phyloP scores from a whole-genome alignment of 202 grass and related monocot species.

The Alloteropsis angusta region DNA sequence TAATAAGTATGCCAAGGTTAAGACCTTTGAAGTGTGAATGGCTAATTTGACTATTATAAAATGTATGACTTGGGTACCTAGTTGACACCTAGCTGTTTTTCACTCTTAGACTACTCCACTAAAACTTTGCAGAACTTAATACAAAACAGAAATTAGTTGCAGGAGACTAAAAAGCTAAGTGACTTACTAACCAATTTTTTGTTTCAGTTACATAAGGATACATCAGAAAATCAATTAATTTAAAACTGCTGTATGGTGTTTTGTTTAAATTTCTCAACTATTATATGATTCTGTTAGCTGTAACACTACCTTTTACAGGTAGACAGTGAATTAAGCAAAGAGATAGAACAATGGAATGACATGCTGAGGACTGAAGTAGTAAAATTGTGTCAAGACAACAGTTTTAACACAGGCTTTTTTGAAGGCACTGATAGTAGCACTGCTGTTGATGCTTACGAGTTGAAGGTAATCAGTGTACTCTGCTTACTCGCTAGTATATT shows the following conservation, averaged over 20 bases:
- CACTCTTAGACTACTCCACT: neutral
- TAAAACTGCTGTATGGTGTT: neutral
- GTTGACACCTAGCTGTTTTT: neutral
- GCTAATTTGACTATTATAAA: neutral
- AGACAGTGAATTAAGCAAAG: constrained; percentile 79
- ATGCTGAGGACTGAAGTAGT: constrained; percentile 74
- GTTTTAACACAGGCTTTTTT: constrained; percentile 90
- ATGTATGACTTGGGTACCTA: neutral
- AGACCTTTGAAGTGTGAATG: constrained; percentile 10
- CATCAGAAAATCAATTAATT: neutral
- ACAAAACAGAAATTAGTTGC: neutral
- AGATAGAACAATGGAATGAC: constrained; percentile 92
- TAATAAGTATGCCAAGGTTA: constrained; percentile 89
- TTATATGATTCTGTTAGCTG: neutral
- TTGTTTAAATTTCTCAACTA: neutral
- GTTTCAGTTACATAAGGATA: neutral
- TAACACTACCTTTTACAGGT: constrained; percentile 31
- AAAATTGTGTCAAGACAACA: constrained; percentile 79
- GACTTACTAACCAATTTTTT: neutral
- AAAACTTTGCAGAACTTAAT: neutral
- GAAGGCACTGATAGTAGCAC: constrained; percentile 72
- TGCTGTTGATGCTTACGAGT: constrained; percentile 84
- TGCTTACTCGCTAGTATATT: neutral
- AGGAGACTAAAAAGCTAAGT: neutral
- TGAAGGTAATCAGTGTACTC: constrained; percentile 53